Percentiles rank a stretch among this genome's conserved stretches.
Conservation (phyloP, 805 yeast species). For the baker's yeast (Saccharomyces cerevisiae) region DNA sequence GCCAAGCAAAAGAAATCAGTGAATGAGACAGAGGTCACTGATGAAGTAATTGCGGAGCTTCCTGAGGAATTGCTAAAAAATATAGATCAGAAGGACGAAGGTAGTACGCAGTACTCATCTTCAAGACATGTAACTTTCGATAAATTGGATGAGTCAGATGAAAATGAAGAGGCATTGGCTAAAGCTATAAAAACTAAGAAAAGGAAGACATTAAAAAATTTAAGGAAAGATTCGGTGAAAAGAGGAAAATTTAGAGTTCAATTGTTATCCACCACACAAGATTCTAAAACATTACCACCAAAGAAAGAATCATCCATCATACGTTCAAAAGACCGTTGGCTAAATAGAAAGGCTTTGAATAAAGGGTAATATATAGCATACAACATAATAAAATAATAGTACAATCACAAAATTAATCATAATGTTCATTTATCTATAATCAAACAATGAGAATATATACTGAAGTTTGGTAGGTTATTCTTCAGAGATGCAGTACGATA, state of each 20-base stretch:
- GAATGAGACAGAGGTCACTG: constrained; percentile 10
- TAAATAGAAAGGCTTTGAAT: constrained; percentile 25
- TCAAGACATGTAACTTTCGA: constrained; percentile 32
- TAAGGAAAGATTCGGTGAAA: constrained; percentile 25
- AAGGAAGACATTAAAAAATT: constrained; percentile 28
- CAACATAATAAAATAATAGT: not conserved
- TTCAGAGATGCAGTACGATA: constrained; percentile 22
- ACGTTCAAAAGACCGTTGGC: constrained; percentile 29
- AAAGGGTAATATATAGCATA: constrained; percentile 15
- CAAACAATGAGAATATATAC: not conserved
- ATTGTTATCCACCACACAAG: constrained; percentile 18
- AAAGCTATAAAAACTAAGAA: constrained; percentile 19
- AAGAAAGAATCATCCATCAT: constrained; percentile 20
- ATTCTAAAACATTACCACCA: constrained; percentile 23
- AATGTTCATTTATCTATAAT: not conserved
- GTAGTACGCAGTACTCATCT: constrained; percentile 2
- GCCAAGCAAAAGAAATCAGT: constrained; percentile 20
- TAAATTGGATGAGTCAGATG: constrained; percentile 17
- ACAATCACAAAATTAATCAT: not conserved
- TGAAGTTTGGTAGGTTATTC: constrained; percentile 1
- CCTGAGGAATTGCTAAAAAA: constrained; percentile 35
- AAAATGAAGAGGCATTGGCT: constrained; percentile 12
- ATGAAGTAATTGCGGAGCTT: constrained; percentile 31
- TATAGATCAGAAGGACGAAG: constrained; percentile 17
- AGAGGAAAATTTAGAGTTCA: constrained; percentile 39